Evolutionary conservation across 2,329 filamentous ascomycete genomes (phyloP).

Genomic region (Aspergillus viridinutans): DNA sequence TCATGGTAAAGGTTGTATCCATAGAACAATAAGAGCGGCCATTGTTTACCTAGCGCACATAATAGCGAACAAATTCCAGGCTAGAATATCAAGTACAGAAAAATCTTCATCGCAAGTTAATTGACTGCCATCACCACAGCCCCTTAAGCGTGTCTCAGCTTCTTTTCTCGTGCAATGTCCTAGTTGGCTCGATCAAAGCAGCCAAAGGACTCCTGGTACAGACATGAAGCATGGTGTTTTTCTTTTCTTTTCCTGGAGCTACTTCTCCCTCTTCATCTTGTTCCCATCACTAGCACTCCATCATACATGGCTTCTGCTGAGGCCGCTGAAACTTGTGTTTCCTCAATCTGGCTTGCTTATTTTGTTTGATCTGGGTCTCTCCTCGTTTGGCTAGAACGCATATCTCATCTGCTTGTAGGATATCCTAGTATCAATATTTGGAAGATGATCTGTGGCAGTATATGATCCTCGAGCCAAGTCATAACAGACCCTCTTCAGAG

Average conservation of each 20-base stretch:
- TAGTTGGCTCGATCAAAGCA: too few species aligned
- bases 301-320: too few species aligned
- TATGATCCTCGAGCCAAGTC: not conserved
- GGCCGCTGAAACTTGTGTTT: too few species aligned
- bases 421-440: not conserved
- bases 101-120: not conserved
- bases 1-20: not conserved
- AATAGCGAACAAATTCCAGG: not conserved
- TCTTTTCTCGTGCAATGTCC: not conserved
- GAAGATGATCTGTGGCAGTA: not conserved
- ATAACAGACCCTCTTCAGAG: not conserved
- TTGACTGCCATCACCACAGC: not conserved
- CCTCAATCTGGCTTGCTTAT: too few species aligned
- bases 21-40: not conserved
- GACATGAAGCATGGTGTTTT: too few species aligned
- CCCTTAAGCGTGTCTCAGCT: not conserved
- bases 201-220: too few species aligned
- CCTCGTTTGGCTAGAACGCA: not conserved
- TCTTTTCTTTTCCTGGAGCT: too few species aligned
- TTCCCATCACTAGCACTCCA: too few species aligned
- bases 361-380: not conserved
- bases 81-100: not conserved
- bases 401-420: not conserved
- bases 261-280: too few species aligned
- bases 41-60: not conserved